Base-by-base conservation (phyloP, 2,329 filamentous ascomycete species). In the Penicillium sp. region DNA sequence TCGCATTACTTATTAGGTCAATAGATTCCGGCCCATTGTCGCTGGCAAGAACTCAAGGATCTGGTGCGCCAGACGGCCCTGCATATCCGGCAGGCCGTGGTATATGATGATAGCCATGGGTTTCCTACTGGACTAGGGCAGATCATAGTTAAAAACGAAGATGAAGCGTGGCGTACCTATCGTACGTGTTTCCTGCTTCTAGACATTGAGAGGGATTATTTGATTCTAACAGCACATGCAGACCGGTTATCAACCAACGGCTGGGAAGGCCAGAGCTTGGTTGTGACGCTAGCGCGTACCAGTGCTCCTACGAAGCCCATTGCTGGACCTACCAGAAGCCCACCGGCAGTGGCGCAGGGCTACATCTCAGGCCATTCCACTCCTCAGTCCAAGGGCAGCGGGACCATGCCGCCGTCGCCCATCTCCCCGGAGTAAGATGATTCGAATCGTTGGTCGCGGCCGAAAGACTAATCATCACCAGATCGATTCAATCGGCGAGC, bases 41-140 rank as follows among this genome's bases (percentile, higher is more conserved):
- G 67, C 41, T 70, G 67, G 67, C 67, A 70, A 50, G 67, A 70
- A 50, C 47, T 70, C 27, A 70, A 70, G 39, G 67, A 70, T 40
- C 48, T 69, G n/a, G 63, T 70, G 13, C 67, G 67, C 14, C 66
- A 70, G 46, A 69, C 65, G 16, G 67, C 67, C 19, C 42, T 66
- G 28, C 67, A 70, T 47, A 69, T 70, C 39, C 65, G 67, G 21
- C 66, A 70, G 42, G 67, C 67, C 1, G 67, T 70, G 13, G 67
- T 70, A 14, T 70, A 69, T 37, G 67, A 70, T 51, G 67, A 70
- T 38, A 59, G 56, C 28, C 60, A 68, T 43, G 67, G 67, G 4
- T 63, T 67, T 36, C 65, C 67, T 14, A 70, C 66, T 1, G 67
- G 67, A 10, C 46, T 70, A 2, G 67, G 67, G 2, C 67, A 70